Conservation (phyloP, 176 grass and related monocot species). For the Neostapfia colusana region DNA sequence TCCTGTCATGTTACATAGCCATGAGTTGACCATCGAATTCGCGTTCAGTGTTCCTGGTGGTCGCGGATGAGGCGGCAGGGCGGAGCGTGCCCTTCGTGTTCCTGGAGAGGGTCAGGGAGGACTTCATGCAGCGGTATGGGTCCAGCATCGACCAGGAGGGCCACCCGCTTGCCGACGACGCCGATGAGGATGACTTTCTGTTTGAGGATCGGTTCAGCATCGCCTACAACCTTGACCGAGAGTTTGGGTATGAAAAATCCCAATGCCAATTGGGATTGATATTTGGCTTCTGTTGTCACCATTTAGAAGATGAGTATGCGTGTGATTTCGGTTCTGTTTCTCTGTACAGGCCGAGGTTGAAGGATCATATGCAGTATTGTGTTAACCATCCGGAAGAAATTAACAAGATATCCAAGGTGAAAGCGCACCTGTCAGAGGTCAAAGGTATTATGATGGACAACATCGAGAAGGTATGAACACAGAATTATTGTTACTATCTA, state of each 20-base stretch:
- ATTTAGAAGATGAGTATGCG: not conserved
- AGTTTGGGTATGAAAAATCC: constrained; percentile 60
- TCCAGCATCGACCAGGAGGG: constrained; percentile 62
- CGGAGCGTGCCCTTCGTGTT: constrained; percentile 91
- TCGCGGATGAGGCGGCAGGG: constrained; percentile 64
- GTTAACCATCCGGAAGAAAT: constrained; percentile 94
- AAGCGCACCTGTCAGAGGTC: constrained; percentile 85
- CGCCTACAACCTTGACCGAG: constrained; percentile 91
- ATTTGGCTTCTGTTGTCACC: not conserved
- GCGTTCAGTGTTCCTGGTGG: constrained; percentile 77
- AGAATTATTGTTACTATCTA: not conserved
- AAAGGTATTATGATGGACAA: constrained; percentile 99
- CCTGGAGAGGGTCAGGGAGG: constrained; percentile 82
- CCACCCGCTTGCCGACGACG: constrained; percentile 79
- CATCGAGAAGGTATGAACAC: constrained; percentile 71
- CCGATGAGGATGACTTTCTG: constrained; percentile 79
- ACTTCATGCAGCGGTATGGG: constrained; percentile 91
- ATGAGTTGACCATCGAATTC: not conserved
- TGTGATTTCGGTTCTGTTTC: constrained; percentile 14
- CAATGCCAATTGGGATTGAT: not conserved
- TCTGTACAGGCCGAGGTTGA: constrained; percentile 57
- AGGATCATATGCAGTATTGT: constrained; percentile 95
- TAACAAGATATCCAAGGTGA: constrained; percentile 91
- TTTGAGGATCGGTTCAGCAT: constrained; percentile 84
- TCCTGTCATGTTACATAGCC: not conserved